Evolutionary conservation across 495 filamentous ascomycete genomes (phyloP).

Genomic region (Lasiosphaeria hispida): DNA sequence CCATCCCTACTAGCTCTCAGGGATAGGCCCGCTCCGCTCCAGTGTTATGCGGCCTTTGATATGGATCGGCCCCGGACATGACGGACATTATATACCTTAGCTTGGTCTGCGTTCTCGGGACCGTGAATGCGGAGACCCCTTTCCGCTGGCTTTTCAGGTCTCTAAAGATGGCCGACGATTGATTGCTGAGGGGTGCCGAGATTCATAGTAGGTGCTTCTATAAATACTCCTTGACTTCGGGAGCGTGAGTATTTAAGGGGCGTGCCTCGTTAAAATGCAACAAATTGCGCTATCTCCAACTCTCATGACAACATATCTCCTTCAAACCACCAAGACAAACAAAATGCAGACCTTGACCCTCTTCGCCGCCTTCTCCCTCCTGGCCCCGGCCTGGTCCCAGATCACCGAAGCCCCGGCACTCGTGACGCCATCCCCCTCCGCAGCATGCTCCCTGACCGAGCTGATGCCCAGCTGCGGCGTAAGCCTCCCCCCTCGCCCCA

Average conservation of each 20-base stretch:
- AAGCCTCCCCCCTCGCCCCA: neutral
- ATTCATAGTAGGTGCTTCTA: neutral
- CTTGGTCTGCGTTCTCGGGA: too few species aligned
- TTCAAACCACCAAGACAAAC: neutral
- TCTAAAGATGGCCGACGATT: too few species aligned
- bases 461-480: slow-evolving; percentile 18
- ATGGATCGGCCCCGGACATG: too few species aligned
- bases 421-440: too few species aligned
- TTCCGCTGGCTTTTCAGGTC: too few species aligned
- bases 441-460: slow-evolving; percentile 3
- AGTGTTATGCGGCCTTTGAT: too few species aligned
- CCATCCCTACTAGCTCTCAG: too few species aligned
- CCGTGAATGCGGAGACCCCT: too few species aligned
- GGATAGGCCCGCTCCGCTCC: too few species aligned
- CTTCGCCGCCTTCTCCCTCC: slow-evolving; percentile 5
- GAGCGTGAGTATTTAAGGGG: neutral
- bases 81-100: too few species aligned
- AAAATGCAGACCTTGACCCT: slow-evolving; percentile 2
- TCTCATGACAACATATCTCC: neutral
- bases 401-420: neutral
- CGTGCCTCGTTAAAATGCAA: neutral
- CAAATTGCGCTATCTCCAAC: neutral
- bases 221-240: neutral
- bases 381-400: neutral
- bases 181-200: too few species aligned